A percentile compares a stretch with the other conserved stretches of the same genome.
Conservation (phyloP, 1,284 basidiomycete genomes). For the Leucoagaricus sp. region DNA sequence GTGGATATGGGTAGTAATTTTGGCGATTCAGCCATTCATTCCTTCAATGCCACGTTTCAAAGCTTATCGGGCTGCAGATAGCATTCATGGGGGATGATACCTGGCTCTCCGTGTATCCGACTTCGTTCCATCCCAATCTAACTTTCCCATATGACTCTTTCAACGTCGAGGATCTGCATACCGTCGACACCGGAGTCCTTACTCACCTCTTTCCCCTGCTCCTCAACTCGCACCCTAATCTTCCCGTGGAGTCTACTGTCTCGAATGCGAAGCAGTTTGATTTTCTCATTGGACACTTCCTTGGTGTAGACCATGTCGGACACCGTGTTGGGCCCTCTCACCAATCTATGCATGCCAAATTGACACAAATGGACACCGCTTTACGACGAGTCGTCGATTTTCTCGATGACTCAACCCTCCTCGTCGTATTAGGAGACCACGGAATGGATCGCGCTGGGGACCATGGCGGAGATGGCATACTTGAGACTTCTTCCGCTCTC, state of each 20-base stretch:
- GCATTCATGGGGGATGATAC: constrained; percentile 97
- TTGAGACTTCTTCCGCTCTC: constrained; percentile 85
- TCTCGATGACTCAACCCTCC: constrained; percentile 81
- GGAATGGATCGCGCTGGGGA: constrained; percentile 97
- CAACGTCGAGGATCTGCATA: constrained; percentile 97
- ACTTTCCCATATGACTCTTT: constrained; percentile 92
- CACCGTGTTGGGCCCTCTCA: constrained; percentile 93
- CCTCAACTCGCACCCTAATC: not conserved
- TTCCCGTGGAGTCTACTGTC: constrained; percentile 11
- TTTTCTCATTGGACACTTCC: constrained; percentile 89
- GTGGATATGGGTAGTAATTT: constrained; percentile 94
- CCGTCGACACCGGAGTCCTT: constrained; percentile 92
- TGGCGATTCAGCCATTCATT: constrained; percentile 74
- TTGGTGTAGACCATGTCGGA: constrained; percentile 98
- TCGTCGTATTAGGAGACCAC: constrained; percentile 95
- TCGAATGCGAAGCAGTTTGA: constrained; percentile 49
- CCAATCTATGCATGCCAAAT: constrained; percentile 83
- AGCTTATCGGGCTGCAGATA: constrained; percentile 36
- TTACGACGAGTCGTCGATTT: constrained; percentile 68
- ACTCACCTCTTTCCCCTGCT: constrained; percentile 84
- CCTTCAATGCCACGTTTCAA: constrained; percentile 7
- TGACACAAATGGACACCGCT: constrained; percentile 87
- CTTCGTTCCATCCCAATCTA: constrained; percentile 70
- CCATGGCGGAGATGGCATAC: constrained; percentile 89
- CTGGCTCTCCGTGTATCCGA: constrained; percentile 90